phyloP scores from a whole-genome alignment of 176 grass and related monocot species.

The Puccinellia tenuiflora region DNA sequence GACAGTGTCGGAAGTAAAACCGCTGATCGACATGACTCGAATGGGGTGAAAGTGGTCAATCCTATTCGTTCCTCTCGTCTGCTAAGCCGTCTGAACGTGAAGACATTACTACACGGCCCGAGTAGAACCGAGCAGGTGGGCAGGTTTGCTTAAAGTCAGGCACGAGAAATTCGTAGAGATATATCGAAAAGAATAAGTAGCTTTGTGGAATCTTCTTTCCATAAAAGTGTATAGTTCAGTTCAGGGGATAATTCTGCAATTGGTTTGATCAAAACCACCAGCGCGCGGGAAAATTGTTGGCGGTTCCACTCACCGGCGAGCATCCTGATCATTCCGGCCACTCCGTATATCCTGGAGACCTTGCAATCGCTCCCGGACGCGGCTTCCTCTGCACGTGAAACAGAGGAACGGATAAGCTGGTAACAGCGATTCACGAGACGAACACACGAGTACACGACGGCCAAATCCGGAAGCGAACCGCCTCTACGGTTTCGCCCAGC shows the following conservation, averaged over 20 bases:
- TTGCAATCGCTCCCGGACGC: constrained; percentile 29
- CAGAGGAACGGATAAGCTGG: background rate
- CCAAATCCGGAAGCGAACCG: background rate
- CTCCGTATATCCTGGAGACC: constrained; percentile 35
- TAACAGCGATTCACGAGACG: background rate
- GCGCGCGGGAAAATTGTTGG: background rate
- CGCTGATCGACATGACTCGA: background rate
- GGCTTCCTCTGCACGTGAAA: constrained; percentile 35
- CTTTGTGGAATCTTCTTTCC: background rate
- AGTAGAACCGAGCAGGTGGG: background rate
- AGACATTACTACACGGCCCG: background rate
- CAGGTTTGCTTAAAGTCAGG: background rate
- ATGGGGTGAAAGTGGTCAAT: background rate
- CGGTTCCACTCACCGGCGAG: constrained; percentile 27
- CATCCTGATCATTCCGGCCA: constrained; percentile 27
- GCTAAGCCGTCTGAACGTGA: background rate
- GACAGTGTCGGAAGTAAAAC: background rate
- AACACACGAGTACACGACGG: background rate
- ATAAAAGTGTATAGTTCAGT: background rate
- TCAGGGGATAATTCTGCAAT: background rate
- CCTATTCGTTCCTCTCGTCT: background rate
- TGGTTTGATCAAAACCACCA: background rate
- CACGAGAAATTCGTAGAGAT: background rate
- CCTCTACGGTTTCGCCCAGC: background rate
- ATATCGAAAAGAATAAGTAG: background rate